These are phyloP conservation scores for Lachnellula subtilissima DNA, from an alignment of 2,329 filamentous ascomycete species.

Conservation along the genomic window DNA sequence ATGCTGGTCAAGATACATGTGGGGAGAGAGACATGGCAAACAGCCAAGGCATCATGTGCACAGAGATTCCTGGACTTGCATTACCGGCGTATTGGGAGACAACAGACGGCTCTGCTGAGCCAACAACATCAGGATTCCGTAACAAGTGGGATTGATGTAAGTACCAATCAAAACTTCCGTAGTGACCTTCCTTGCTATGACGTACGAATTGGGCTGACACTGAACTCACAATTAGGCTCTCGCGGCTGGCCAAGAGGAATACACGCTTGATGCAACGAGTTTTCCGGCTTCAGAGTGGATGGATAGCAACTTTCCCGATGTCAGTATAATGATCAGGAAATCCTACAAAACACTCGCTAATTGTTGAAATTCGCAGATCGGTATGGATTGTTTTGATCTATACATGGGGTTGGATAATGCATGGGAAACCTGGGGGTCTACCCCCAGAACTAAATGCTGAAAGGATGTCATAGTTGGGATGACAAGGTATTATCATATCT, in stretches of 20 bases:
- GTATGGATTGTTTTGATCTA: constrained; percentile 1
- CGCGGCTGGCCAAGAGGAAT: background rate
- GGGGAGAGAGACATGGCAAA: constrained; percentile 51
- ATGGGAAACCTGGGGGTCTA: too few species aligned
- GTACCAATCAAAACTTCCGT: background rate
- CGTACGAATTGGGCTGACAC: background rate
- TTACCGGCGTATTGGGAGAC: constrained; percentile 5
- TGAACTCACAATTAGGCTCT: background rate
- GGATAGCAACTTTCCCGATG: background rate
- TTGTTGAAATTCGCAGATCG: background rate
- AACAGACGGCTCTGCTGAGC: background rate
- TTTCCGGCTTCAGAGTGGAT: background rate
- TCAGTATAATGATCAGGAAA: background rate
- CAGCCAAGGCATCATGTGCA: constrained; percentile 53
- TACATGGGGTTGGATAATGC: background rate
- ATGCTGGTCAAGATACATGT: constrained; percentile 56
- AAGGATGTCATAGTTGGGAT: too few species aligned
- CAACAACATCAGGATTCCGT: background rate
- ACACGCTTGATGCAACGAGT: background rate
- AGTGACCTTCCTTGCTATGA: background rate
- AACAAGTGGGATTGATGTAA: background rate
- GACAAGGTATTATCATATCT: too few species aligned
- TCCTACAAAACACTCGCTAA: background rate
- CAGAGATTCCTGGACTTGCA: constrained; percentile 56
- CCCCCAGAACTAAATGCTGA: too few species aligned